These are phyloP conservation scores for Leccinum subgranulosum DNA, from an alignment of 768 basidiomycete genomes.

Conservation along the genomic window DNA sequence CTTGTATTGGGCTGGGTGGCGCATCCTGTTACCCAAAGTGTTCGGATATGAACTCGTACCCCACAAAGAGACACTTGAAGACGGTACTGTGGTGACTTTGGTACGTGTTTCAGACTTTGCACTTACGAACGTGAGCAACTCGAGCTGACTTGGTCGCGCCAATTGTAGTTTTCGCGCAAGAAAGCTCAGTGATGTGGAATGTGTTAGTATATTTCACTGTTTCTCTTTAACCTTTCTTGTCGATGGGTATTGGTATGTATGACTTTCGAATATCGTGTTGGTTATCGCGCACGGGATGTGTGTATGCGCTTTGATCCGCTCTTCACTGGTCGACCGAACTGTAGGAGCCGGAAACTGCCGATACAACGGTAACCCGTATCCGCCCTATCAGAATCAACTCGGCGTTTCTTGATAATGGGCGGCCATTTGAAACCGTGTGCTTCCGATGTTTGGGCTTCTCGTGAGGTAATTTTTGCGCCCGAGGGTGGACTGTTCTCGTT, in stretches of 20 bases:
- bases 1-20: conserved; percentile 55
- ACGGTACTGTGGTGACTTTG: conserved; percentile 53
- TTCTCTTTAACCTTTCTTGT: neutral
- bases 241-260: neutral
- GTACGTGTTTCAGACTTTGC: conserved; percentile 31
- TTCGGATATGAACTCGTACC: conserved; percentile 48
- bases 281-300: neutral
- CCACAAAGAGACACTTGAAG: conserved; percentile 44
- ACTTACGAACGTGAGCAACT: neutral
- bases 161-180: neutral
- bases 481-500: neutral
- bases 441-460: neutral
- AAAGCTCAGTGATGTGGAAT: neutral
- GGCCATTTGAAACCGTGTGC: neutral
- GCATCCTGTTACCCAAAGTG: conserved; percentile 45
- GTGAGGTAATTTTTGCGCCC: neutral
- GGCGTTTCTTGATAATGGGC: neutral
- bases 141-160: neutral
- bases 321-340: neutral
- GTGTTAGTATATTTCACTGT: neutral
- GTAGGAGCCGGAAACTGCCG: neutral
- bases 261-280: neutral
- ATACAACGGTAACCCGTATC: neutral
- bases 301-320: neutral
- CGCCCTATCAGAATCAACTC: neutral